Percentiles rank a stretch among this genome's conserved stretches.
Conservation (phyloP, 2,329 filamentous ascomycete species). For the Acarospora socialis region DNA sequence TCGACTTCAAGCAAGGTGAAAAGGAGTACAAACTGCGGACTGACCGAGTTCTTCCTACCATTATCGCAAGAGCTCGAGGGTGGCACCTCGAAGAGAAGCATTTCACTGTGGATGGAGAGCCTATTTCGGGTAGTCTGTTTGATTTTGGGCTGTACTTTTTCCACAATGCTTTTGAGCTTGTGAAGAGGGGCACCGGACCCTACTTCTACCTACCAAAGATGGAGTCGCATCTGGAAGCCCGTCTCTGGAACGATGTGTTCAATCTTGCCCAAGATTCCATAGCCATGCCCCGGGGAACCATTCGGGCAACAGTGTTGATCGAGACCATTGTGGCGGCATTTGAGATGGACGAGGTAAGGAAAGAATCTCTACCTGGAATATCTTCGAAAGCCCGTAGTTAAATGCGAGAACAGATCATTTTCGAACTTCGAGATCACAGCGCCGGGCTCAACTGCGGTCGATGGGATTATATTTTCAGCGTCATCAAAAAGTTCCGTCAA, state of each 20-base stretch:
- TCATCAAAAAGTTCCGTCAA: slow-evolving; percentile 98
- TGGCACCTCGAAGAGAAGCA: slow-evolving; percentile 99
- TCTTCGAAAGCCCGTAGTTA: neutral
- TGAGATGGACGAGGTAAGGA: slow-evolving; percentile 82
- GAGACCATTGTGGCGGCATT: slow-evolving; percentile 97
- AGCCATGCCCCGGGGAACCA: slow-evolving; percentile 76
- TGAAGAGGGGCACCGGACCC: slow-evolving; percentile 70
- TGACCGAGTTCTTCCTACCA: slow-evolving; percentile 70
- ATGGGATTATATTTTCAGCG: slow-evolving; percentile 99
- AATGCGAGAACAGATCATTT: slow-evolving; percentile 56
- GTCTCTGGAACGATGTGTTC: slow-evolving; percentile 97
- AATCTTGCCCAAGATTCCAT: slow-evolving; percentile 90
- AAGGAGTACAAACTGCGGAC: slow-evolving; percentile 98
- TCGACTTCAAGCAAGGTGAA: slow-evolving; percentile 88
- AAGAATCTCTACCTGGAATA: too few species aligned
- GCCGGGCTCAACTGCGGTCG: slow-evolving; percentile 94
- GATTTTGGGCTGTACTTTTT: slow-evolving; percentile 99
- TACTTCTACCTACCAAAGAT: slow-evolving; percentile 99
- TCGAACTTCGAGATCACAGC: slow-evolving; percentile 92
- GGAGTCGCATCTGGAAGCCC: slow-evolving; percentile 92
- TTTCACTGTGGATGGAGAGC: slow-evolving; percentile 85
- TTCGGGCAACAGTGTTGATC: slow-evolving; percentile 88
- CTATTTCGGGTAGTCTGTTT: slow-evolving; percentile 83
- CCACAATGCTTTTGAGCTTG: slow-evolving; percentile 86
- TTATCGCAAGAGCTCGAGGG: slow-evolving; percentile 87